These are phyloP conservation scores for Triangularia setosa DNA, from an alignment of 2,329 filamentous ascomycete genomes.

Conservation along the genomic window DNA sequence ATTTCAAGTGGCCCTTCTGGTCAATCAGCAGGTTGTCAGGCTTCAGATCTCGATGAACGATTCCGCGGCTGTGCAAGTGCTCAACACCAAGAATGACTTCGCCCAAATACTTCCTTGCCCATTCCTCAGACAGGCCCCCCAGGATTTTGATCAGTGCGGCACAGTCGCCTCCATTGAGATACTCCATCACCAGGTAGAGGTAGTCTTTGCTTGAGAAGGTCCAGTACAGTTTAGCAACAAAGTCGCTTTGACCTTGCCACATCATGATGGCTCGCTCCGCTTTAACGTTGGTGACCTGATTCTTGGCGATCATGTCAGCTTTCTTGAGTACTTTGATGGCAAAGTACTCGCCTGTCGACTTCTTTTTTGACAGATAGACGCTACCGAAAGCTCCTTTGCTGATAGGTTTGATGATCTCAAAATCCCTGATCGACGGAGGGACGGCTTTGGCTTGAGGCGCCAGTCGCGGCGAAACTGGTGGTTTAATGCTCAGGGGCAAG, in stretches of 20 bases:
- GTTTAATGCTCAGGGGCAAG: conserved; percentile 49
- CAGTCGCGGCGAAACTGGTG: conserved; percentile 78
- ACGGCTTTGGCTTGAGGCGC: conserved; percentile 84
- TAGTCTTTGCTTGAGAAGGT: conserved; percentile 99
- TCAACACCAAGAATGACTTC: conserved; percentile 97
- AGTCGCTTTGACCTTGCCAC: conserved; percentile 99
- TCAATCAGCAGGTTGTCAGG: conserved; percentile 97
- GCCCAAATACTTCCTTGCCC: conserved; percentile 95
- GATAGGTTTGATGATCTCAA: conserved; percentile 98
- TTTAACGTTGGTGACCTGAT: conserved; percentile 98
- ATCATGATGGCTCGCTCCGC: conserved; percentile 99
- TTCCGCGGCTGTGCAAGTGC: conserved; percentile 87
- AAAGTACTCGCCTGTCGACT: conserved; percentile 96
- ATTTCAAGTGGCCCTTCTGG: conserved; percentile 90
- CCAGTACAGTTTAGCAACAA: conserved; percentile 98
- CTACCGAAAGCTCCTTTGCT: conserved; percentile 98
- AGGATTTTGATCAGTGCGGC: conserved; percentile 94
- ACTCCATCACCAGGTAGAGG: conserved; percentile 98
- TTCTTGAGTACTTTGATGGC: conserved; percentile 99
- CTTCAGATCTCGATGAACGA: conserved; percentile 95
- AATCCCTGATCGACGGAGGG: conserved; percentile 96
- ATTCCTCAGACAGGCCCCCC: conserved; percentile 88
- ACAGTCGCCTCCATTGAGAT: conserved; percentile 95
- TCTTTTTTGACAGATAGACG: conserved; percentile 97
- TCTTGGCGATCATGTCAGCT: conserved; percentile 99